Base-by-base conservation (phyloP, 2,329 filamentous ascomycete genomes). In the Beauveria brongniartii region DNA sequence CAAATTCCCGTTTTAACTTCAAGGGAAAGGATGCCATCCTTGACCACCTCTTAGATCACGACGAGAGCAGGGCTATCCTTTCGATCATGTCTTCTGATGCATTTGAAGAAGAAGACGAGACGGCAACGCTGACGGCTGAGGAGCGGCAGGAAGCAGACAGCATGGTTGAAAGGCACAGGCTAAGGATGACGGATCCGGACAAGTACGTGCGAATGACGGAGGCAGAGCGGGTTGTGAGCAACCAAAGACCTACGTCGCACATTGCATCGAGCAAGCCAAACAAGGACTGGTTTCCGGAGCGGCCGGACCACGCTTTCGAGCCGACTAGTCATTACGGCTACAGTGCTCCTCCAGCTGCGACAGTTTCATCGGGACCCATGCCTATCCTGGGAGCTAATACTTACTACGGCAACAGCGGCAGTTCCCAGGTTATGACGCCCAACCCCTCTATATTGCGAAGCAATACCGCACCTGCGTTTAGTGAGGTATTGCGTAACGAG, bases 31-130 rank as follows among this genome's bases (percentile, higher is more conserved):
- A 95, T 68, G 64, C 46, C 1, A 78, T 90, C 20, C 73, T 92
- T 7, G 79, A 82, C 62, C 72, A 71, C 9, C 68, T 85, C 3
- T 71, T 82, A 6, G 55, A 68, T 5, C 73, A 74, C 60, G 71
- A 68, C 1, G 63, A 73, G 7, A 67, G 71, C 12, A 62, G 69
- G 12, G 72, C 73, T 9, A 81, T 90, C 53, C 73, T 78, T 14
- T 75, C 75, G 1, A 85, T 93, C 61, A 79, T 83, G 3, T 81
- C 87, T 44, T 89, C 87, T 0, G 88, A 93, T 65, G 87, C 87
- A 0, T 91, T 91, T 65, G 86, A 89, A 65, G 80, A 84, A 65
- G 87, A 92, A 64, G 87, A 89, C 61, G 74, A 86, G 55, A 78
- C 79, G 14, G 69, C 68, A 1, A 66, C 67, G 20, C 71, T 92